phyloP scores from a whole-genome alignment of 352 stramenopile genomes.

The Elongisporangium undulatum region DNA sequence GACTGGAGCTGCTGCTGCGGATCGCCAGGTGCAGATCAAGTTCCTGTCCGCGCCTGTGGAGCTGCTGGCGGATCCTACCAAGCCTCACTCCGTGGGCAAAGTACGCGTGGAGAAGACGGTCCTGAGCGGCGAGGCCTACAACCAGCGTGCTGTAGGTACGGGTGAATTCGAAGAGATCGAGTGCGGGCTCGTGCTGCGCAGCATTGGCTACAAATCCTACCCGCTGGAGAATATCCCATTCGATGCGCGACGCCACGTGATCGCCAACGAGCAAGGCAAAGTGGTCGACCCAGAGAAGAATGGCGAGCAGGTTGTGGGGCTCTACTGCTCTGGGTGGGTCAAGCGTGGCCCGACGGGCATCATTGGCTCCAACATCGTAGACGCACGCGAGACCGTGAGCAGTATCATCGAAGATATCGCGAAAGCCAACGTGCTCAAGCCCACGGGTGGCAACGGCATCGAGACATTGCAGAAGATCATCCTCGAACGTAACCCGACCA shows the following conservation, averaged over 20 bases:
- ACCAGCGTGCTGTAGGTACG: constrained; percentile 83
- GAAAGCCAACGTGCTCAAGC: constrained; percentile 32
- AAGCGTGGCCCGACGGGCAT: constrained; percentile 97
- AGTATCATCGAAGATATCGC: constrained; percentile 90
- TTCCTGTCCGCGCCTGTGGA: constrained; percentile 89
- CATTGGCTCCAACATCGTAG: constrained; percentile 98
- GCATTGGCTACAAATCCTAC: constrained; percentile 91
- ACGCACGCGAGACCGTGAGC: constrained; percentile 94
- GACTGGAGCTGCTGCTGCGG: constrained; percentile 18
- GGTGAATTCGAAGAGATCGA: constrained; percentile 84
- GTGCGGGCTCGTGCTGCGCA: constrained; percentile 73
- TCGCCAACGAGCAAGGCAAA: constrained; percentile 58
- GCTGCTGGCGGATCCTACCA: constrained; percentile 50
- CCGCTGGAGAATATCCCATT: constrained; percentile 79
- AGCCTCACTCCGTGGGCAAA: constrained; percentile 41
- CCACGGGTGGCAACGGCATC: constrained; percentile 16
- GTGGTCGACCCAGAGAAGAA: constrained; percentile 39
- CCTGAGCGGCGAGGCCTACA: constrained; percentile 80
- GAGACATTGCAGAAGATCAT: constrained; percentile 45
- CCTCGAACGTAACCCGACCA: constrained; percentile 36
- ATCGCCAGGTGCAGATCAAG: constrained; percentile 76
- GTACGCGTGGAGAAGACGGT: constrained; percentile 88
- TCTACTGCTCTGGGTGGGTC: constrained; percentile 97
- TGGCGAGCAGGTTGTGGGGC: constrained; percentile 44
- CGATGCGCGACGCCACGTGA: constrained; percentile 58